phyloP scores from a whole-genome alignment of 345 rosid species.

The Chamaenerion angustifolium region DNA sequence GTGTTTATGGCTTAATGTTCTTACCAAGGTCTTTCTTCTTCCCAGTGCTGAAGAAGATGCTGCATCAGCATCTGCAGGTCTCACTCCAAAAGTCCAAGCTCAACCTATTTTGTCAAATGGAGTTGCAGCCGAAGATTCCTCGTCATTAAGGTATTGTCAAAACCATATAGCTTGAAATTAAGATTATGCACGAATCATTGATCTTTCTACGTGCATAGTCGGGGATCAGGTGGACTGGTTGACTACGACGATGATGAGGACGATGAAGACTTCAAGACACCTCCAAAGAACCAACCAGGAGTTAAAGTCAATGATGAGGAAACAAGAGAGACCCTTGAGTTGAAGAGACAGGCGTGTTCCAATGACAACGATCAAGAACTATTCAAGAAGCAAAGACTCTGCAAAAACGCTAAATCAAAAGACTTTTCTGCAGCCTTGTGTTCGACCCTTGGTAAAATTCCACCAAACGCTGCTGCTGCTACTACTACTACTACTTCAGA shows the following conservation, averaged over 20 bases:
- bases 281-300: slow-evolving; percentile 62
- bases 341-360: slow-evolving; percentile 47
- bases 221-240: slow-evolving; percentile 75
- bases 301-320: slow-evolving; percentile 56
- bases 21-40: background rate
- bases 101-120: slow-evolving; percentile 65
- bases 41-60: slow-evolving; percentile 89
- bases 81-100: slow-evolving; percentile 29
- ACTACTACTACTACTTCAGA: slow-evolving; percentile 24
- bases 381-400: slow-evolving; percentile 46
- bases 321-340: slow-evolving; percentile 36
- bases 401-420: slow-evolving; percentile 43
- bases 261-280: slow-evolving; percentile 89
- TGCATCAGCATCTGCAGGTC: slow-evolving; percentile 44
- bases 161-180: background rate
- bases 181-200: background rate
- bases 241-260: slow-evolving; percentile 98
- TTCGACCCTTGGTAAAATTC: slow-evolving; percentile 43
- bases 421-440: slow-evolving; percentile 72
- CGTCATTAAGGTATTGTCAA: slow-evolving; percentile 41
- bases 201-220: slow-evolving; percentile 22
- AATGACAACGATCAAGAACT: slow-evolving; percentile 53
- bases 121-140: slow-evolving; percentile 29
- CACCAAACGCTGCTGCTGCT: slow-evolving; percentile 54
- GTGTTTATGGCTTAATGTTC: background rate